Base-by-base conservation (phyloP, 768 basidiomycete genomes). In the Gloeopeniophorella convolvens region DNA sequence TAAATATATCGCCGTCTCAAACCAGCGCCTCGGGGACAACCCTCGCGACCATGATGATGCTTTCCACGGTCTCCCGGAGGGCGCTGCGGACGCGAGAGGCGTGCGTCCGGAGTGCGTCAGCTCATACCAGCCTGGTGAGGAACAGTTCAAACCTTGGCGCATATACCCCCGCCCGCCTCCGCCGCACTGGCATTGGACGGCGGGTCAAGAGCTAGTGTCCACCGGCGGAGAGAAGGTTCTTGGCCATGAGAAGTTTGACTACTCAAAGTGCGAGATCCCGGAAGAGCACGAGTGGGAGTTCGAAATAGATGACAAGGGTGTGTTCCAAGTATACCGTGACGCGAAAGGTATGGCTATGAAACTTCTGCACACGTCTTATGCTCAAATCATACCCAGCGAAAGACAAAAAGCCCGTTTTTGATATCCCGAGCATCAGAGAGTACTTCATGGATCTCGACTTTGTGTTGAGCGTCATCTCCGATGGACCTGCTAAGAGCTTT, bases 381-480 rank as follows among this genome's bases (percentile, higher is more conserved):
- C 32, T 31, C 31, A 34, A 8, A 12, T 33, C n/a, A 13, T 15
- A 18, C 26, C 12, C 21, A 63, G 62, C 58, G 11, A 57, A 63
- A 44, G 66, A 68, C 16, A 71, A 55, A 36, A 75, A 74, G 43
- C 89, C 91, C 0, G 67, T 80, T 0, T 93, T 85, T 62, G 76
- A 83, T 50, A 76, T 95, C 6, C 93, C 93, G 2, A 82, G 76
- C 39, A 85, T 98, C 42, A 77, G 87, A 54, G 96, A 99, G 65
- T 99, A 98, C 64, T 99, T 96, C 64, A 75, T 92, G 45, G 96
- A 99, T 64, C 79, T 99, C 5, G 95, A 99, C 63, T 91, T 84
- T 63, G 76, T 98, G 12, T 77, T 98, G 1, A 73, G 77, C 4
- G 91, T 97, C 55, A 96, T 97, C 48, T 79, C 92, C 2, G 91